Evolutionary conservation across 1,139 yeast species (phyloP).

Genomic region (Pichia terricola): DNA sequence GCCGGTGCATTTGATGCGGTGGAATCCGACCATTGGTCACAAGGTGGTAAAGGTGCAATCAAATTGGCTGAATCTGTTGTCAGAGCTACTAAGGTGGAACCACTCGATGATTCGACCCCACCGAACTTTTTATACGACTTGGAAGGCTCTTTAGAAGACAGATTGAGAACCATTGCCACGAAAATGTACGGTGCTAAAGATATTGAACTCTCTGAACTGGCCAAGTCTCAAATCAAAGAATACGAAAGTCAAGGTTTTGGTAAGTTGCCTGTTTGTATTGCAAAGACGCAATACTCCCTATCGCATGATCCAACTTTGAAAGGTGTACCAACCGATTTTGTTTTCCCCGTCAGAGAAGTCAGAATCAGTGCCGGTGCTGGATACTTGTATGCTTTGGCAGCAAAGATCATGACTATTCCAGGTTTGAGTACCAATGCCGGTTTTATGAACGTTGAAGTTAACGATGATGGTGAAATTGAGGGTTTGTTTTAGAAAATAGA

Average conservation of each 20-base stretch:
- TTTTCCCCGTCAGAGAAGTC: conserved; percentile 71
- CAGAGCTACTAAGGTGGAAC: conserved; percentile 37
- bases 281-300: conserved; percentile 75
- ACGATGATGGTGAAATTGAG: conserved; percentile 70
- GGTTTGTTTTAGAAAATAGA: conserved; percentile 33
- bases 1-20: conserved; percentile 77
- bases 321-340: conserved; percentile 74
- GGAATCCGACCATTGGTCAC: conserved; percentile 70
- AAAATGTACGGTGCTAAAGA: conserved; percentile 71
- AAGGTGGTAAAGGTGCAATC: conserved; percentile 71
- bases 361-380: conserved; percentile 81
- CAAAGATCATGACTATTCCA: conserved; percentile 77
- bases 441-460: conserved; percentile 75
- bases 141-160: conserved; percentile 52
- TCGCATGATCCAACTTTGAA: conserved; percentile 75
- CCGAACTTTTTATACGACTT: conserved; percentile 55
- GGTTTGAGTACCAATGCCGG: conserved; percentile 79
- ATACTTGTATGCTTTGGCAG: conserved; percentile 72
- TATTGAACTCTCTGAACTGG: conserved; percentile 58
- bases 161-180: conserved; percentile 53
- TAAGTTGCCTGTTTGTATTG: conserved; percentile 70
- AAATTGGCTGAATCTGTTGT: conserved; percentile 63
- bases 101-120: conserved; percentile 24
- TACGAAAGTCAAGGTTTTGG: conserved; percentile 66
- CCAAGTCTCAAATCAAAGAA: conserved; percentile 54